Evolutionary conservation across 306 rosid genomes (phyloP).

Genomic region (Pterocarpus santalinus): DNA sequence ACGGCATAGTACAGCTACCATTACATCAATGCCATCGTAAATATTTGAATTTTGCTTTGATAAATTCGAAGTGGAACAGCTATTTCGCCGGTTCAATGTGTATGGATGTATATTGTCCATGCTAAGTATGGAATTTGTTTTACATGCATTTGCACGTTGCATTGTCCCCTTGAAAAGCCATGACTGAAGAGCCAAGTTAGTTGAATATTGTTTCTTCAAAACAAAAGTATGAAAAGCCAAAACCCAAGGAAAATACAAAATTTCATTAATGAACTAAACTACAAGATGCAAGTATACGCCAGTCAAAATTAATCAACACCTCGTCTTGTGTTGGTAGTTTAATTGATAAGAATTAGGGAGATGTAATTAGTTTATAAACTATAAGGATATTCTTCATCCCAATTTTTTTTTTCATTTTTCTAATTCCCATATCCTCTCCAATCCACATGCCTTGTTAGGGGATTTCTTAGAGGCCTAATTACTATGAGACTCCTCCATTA

Average conservation of each 20-base stretch:
- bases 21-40: background rate
- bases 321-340: too few relatives aligned
- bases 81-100: too few relatives aligned
- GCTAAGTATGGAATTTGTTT: background rate
- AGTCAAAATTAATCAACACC: background rate
- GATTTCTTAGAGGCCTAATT: too few relatives aligned
- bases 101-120: background rate
- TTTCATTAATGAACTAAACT: too few relatives aligned
- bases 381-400: too few relatives aligned
- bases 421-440: too few relatives aligned
- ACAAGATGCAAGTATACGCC: background rate
- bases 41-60: background rate
- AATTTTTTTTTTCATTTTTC: too few relatives aligned
- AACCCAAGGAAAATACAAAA: background rate
- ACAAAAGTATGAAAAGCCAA: background rate
- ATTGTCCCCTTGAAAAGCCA: conserved; percentile 20
- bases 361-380: too few relatives aligned
- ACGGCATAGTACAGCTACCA: background rate
- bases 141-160: conserved; percentile 13
- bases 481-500: too few relatives aligned
- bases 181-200: background rate
- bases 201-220: conserved; percentile 6
- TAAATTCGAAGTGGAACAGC: background rate
- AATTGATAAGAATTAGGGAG: too few relatives aligned
- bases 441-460: too few relatives aligned